A percentile compares a stretch with the other conserved stretches of the same genome.
Conservation (phyloP, 305 asterid genomes). For the Plantago lanceolata region DNA sequence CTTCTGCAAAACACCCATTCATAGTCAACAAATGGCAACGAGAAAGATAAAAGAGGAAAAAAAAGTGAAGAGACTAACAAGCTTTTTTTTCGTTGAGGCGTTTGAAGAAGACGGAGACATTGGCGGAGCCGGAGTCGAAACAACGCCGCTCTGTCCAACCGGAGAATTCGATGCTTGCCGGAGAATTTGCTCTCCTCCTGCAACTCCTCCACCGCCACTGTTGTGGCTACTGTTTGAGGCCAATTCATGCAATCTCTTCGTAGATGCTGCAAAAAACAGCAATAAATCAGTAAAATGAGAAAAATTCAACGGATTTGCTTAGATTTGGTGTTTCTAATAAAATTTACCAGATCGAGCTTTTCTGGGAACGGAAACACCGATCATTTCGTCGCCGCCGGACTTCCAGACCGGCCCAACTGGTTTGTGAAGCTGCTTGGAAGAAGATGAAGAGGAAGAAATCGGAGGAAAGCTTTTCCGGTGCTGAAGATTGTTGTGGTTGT, state of each 20-base stretch:
- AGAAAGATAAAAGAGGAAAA: background rate
- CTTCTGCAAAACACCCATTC: conserved; percentile 42
- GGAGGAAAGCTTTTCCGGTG: conserved; percentile 73
- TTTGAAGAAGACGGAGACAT: conserved; percentile 86
- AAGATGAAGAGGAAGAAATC: conserved; percentile 20
- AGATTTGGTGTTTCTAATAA: background rate
- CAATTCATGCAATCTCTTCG: conserved; percentile 93
- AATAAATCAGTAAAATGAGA: background rate
- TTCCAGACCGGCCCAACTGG: conserved; percentile 75
- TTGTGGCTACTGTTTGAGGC: conserved; percentile 40
- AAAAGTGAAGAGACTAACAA: conserved; percentile 43
- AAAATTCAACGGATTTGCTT: background rate
- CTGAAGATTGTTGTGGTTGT: conserved; percentile 38
- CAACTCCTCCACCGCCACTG: conserved; percentile 34
- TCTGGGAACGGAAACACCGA: conserved; percentile 88
- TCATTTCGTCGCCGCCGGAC: conserved; percentile 90
- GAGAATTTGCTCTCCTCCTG: conserved; percentile 53
- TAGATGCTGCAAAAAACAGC: conserved; percentile 47
- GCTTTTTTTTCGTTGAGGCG: conserved; percentile 64
- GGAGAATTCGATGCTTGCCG: conserved; percentile 64
- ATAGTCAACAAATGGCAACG: background rate
- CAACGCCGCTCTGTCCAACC: conserved; percentile 38
- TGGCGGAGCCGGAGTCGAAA: conserved; percentile 53
- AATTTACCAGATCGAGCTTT: conserved; percentile 88
- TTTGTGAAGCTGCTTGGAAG: conserved; percentile 44